These are phyloP conservation scores for Avena eriantha DNA, from an alignment of 176 grass and related monocot species.

Conservation along the genomic window DNA sequence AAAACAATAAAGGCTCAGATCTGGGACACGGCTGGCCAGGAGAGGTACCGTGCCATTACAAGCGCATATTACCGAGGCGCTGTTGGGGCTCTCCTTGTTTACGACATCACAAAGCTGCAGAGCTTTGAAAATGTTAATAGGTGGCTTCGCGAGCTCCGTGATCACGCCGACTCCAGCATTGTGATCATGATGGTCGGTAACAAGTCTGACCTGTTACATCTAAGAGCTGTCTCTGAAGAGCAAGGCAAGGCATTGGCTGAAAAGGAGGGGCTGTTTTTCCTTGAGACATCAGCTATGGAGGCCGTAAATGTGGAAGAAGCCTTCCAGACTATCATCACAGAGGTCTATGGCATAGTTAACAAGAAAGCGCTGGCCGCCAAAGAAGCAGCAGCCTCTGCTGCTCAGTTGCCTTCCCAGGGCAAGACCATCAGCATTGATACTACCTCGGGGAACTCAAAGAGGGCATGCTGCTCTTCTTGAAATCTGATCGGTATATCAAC, in stretches of 20 bases:
- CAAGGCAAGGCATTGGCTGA: slow-evolving; percentile 76
- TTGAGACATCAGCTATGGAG: slow-evolving; percentile 85
- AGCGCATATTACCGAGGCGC: slow-evolving; percentile 84
- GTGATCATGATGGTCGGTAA: slow-evolving; percentile 83
- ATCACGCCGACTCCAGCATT: slow-evolving; percentile 85
- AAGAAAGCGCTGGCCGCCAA: slow-evolving; percentile 72
- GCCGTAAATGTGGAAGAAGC: slow-evolving; percentile 84
- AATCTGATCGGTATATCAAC: slow-evolving; percentile 1
- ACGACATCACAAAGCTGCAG: slow-evolving; percentile 81
- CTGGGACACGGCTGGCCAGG: slow-evolving; percentile 93
- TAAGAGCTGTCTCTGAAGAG: slow-evolving; percentile 58
- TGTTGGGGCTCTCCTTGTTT: slow-evolving; percentile 78
- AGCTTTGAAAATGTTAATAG: slow-evolving; percentile 76
- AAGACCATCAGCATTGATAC: slow-evolving; percentile 70
- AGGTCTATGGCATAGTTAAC: slow-evolving; percentile 81
- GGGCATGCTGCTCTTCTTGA: slow-evolving; percentile 71
- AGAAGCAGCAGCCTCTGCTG: slow-evolving; percentile 56
- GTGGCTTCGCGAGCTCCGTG: slow-evolving; percentile 82
- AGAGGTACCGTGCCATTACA: slow-evolving; percentile 91
- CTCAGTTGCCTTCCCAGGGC: slow-evolving; percentile 53
- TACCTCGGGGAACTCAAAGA: slow-evolving; percentile 44
- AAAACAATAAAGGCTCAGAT: slow-evolving; percentile 89
- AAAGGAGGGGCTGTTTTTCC: slow-evolving; percentile 77
- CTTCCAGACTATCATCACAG: slow-evolving; percentile 74
- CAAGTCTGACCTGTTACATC: slow-evolving; percentile 76